Percentiles rank a stretch among this genome's conserved stretches.
phyloP scores from a whole-genome alignment of 768 basidiomycete genomes.

The Antrodiella citrinella region DNA sequence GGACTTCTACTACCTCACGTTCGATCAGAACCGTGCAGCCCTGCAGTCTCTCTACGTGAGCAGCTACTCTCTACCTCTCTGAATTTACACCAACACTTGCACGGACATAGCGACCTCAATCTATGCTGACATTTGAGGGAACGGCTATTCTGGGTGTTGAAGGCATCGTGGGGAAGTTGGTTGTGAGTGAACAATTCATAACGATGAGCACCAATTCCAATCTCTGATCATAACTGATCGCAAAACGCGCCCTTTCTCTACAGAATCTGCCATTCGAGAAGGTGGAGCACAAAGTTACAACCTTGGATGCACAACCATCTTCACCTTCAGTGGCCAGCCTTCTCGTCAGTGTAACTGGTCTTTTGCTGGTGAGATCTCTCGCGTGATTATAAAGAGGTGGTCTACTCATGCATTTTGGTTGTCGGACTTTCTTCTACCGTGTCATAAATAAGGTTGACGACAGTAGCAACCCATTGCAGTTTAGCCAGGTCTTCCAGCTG shows the following conservation, averaged over 20 bases:
- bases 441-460: constrained; percentile 94
- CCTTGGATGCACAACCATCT: constrained; percentile 86
- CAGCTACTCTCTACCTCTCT: constrained; percentile 21
- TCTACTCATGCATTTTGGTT: no score
- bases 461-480: constrained; percentile 68
- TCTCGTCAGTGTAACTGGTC: constrained; percentile 85
- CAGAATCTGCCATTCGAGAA: constrained; percentile 71
- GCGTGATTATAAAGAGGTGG: background rate
- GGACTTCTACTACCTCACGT: constrained; percentile 76
- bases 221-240: background rate
- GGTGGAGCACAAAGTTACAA: constrained; percentile 75
- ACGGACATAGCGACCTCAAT: constrained; percentile 51
- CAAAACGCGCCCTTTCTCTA: background rate
- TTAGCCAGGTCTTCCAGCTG: constrained; percentile 92
- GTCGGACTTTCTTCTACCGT: no score
- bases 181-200: constrained; percentile 38
- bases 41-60: constrained; percentile 74
- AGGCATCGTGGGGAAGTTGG: constrained; percentile 65
- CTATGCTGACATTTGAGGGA: constrained; percentile 85
- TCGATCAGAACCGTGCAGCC: constrained; percentile 51
- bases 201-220: background rate
- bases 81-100: background rate
- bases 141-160: constrained; percentile 42
- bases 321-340: constrained; percentile 45
- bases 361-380: constrained; percentile 49